A percentile compares a stretch with the other conserved stretches of the same genome.
These are phyloP conservation scores for Salix exigua DNA, from an alignment of 345 rosid species.

Conservation along the genomic window DNA sequence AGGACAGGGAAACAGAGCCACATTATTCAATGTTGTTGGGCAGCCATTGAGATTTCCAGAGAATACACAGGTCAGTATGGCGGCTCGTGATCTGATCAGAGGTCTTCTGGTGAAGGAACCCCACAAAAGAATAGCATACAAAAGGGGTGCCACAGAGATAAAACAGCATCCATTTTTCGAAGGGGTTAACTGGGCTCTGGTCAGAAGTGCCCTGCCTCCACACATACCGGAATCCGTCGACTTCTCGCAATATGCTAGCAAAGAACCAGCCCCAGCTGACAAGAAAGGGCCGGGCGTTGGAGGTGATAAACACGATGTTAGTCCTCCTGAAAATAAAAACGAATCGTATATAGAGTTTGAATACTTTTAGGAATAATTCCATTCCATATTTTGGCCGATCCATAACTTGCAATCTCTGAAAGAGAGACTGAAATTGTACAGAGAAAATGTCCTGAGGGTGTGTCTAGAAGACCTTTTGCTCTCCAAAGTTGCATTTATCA, in stretches of 20 bases:
- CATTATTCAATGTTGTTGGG: slow-evolving; percentile 80
- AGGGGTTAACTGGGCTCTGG: slow-evolving; percentile 89
- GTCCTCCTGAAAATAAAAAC: slow-evolving; percentile 1
- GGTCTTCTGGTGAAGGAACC: slow-evolving; percentile 82
- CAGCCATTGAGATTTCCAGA: slow-evolving; percentile 84
- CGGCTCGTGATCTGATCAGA: slow-evolving; percentile 71
- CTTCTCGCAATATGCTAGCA: slow-evolving; percentile 48
- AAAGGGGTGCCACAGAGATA: slow-evolving; percentile 86
- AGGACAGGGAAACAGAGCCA: slow-evolving; percentile 84
- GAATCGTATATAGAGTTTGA: slow-evolving; percentile 24
- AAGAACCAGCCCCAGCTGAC: slow-evolving; percentile 36
- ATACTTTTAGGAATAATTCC: slow-evolving; percentile 12
- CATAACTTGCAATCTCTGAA: background rate
- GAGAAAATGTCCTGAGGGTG: background rate
- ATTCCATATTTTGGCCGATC: background rate
- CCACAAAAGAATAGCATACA: slow-evolving; percentile 69
- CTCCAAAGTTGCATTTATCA: background rate
- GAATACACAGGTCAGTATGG: slow-evolving; percentile 53
- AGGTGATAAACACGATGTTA: background rate
- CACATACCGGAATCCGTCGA: slow-evolving; percentile 75
- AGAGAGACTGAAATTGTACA: background rate
- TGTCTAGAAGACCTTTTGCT: background rate
- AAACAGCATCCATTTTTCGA: slow-evolving; percentile 89
- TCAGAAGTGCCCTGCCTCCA: slow-evolving; percentile 79
- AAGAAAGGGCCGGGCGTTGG: background rate